Percentiles rank a stretch among this genome's conserved stretches.
phyloP scores from a whole-genome alignment of 192 early-diverging fungal genomes.

The Backusella sp. region DNA sequence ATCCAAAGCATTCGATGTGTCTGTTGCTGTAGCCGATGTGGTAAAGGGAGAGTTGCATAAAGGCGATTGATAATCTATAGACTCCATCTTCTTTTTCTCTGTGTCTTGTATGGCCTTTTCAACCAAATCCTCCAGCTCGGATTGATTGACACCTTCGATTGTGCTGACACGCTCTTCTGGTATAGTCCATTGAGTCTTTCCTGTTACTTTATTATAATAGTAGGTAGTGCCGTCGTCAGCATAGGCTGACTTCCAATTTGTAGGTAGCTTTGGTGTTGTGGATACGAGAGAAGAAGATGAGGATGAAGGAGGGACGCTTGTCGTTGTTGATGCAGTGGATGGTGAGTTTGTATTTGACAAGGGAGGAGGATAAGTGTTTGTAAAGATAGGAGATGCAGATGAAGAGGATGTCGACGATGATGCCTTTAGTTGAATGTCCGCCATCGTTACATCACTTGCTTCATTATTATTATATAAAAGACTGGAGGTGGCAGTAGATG shows the following conservation, averaged over 20 bases:
- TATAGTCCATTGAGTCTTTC: conserved; percentile 52
- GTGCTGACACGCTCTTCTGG: conserved; percentile 36
- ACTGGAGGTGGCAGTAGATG: background rate
- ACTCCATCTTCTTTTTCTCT: conserved; percentile 14
- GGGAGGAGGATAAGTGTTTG: background rate
- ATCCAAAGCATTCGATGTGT: background rate
- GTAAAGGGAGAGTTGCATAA: background rate
- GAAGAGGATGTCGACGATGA: background rate
- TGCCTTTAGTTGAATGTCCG: background rate
- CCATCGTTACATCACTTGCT: background rate
- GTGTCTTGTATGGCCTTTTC: conserved; percentile 28
- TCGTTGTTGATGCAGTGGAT: background rate
- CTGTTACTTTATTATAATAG: conserved; percentile 53
- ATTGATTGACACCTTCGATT: conserved; percentile 26
- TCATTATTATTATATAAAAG: background rate
- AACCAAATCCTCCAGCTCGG: conserved; percentile 20
- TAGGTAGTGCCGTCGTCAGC: conserved; percentile 48
- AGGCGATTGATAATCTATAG: background rate
- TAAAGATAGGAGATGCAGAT: background rate
- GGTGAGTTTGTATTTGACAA: conserved; percentile 5
- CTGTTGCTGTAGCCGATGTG: background rate
- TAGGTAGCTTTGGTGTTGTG: conserved; percentile 35
- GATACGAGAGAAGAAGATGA: background rate
- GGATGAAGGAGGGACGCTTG: background rate
- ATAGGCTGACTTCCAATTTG: conserved; percentile 46